Conservation (phyloP, 78 protist genomes). For the Fonticula alba region DNA sequence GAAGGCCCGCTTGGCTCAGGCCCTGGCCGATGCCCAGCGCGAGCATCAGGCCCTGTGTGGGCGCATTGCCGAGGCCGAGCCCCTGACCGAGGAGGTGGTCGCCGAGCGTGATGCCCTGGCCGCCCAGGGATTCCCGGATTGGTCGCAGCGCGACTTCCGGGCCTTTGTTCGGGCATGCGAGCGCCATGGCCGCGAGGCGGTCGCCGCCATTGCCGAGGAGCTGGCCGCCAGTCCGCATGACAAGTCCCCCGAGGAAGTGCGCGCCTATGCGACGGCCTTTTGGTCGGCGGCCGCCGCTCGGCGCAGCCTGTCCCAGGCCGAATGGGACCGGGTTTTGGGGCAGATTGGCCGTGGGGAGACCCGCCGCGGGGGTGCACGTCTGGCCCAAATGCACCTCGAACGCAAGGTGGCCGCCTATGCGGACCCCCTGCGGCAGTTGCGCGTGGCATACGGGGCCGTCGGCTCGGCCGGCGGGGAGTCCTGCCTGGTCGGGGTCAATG, state of each 20-base stretch:
- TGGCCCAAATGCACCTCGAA: background rate
- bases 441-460: constrained; percentile 7
- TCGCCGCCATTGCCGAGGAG: constrained; percentile 7
- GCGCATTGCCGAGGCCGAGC: background rate
- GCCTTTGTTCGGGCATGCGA: constrained; percentile 16
- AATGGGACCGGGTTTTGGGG: constrained; percentile 6
- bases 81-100: constrained; percentile 12
- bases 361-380: background rate
- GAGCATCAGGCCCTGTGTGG: background rate
- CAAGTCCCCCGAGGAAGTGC: constrained; percentile 29
- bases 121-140: constrained; percentile 15
- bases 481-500: background rate
- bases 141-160: constrained; percentile 17
- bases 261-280: constrained; percentile 16
- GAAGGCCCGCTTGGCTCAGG: too few relatives aligned
- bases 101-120: constrained; percentile 8
- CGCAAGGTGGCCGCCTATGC: constrained; percentile 2
- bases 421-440: constrained; percentile 16
- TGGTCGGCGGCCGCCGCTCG: constrained; percentile 4
- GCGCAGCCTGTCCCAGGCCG: background rate
- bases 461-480: too few relatives aligned
- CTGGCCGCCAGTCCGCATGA: constrained; percentile 5
- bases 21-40: too few relatives aligned
- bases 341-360: constrained; percentile 22
- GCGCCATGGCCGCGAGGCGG: constrained; percentile 18